These are phyloP conservation scores for Hypoxylon subgilvum DNA, from an alignment of 495 filamentous ascomycete species.

Conservation along the genomic window DNA sequence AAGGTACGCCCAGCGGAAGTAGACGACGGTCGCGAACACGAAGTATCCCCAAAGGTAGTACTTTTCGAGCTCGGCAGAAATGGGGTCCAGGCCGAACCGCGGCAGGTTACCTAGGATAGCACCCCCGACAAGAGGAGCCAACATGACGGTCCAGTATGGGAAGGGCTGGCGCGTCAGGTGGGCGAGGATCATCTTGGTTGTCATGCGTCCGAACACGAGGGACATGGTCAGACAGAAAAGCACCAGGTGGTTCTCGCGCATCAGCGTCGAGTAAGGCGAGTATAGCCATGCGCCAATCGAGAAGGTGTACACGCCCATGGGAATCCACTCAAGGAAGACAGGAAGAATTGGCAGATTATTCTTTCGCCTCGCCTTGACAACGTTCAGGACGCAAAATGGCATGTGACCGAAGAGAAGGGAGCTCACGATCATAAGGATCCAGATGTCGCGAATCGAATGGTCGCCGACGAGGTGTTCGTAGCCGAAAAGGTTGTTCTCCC, in stretches of 20 bases:
- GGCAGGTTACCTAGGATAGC: conserved; percentile 85
- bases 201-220: conserved; percentile 99
- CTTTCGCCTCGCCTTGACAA: conserved; percentile 73
- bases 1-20: conserved; percentile 89
- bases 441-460: conserved; percentile 79
- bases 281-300: conserved; percentile 83
- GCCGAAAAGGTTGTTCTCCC: conserved; percentile 58
- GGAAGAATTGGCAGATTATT: conserved; percentile 79
- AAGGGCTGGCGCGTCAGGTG: conserved; percentile 93
- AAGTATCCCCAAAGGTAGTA: conserved; percentile 85
- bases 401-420: conserved; percentile 82
- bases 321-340: conserved; percentile 92
- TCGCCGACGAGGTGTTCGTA: conserved; percentile 64
- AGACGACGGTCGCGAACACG: conserved; percentile 77
- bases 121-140: conserved; percentile 82
- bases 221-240: conserved; percentile 93
- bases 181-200: conserved; percentile 97
- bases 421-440: conserved; percentile 76
- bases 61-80: conserved; percentile 68
- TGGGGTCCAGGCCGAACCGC: conserved; percentile 68
- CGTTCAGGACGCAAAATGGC: conserved; percentile 80
- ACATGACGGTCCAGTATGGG: conserved; percentile 93
- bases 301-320: conserved; percentile 79
- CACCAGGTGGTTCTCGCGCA: conserved; percentile 82
- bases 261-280: conserved; percentile 79